phyloP scores from a whole-genome alignment of 1,139 yeast genomes.

The Debaryomyces sp. region DNA sequence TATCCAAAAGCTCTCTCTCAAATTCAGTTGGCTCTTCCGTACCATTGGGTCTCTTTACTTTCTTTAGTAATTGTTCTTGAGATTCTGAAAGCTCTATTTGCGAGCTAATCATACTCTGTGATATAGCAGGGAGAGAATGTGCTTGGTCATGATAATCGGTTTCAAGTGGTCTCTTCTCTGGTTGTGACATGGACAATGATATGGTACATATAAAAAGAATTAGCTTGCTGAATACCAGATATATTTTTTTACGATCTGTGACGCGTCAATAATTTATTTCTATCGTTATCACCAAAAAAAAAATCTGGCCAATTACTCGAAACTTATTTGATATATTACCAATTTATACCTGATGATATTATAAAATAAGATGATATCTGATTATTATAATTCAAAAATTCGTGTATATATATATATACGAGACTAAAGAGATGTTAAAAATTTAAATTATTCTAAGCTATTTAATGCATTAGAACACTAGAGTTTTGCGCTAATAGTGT shows the following conservation, averaged over 20 bases:
- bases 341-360: background rate
- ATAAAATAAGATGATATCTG: background rate
- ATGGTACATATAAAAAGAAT: background rate
- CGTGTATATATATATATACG: background rate
- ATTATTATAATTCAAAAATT: too few species aligned
- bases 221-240: background rate
- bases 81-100: slow-evolving; percentile 28
- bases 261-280: slow-evolving; percentile 5
- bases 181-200: slow-evolving; percentile 5
- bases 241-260: slow-evolving; percentile 3
- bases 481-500: too few species aligned
- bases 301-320: background rate
- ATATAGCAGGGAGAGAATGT: slow-evolving; percentile 47
- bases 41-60: slow-evolving; percentile 38
- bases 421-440: background rate
- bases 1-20: slow-evolving; percentile 62
- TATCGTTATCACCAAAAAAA: background rate
- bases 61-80: slow-evolving; percentile 39
- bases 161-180: slow-evolving; percentile 6
- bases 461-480: too few species aligned
- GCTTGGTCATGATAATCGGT: slow-evolving; percentile 30
- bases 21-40: slow-evolving; percentile 58
- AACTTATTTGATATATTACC: background rate
- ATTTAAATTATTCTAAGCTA: too few species aligned
- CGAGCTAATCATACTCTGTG: slow-evolving; percentile 28